Conservation (phyloP, 148 eudicot genomes). For the Vaccinium macrocarpon region DNA sequence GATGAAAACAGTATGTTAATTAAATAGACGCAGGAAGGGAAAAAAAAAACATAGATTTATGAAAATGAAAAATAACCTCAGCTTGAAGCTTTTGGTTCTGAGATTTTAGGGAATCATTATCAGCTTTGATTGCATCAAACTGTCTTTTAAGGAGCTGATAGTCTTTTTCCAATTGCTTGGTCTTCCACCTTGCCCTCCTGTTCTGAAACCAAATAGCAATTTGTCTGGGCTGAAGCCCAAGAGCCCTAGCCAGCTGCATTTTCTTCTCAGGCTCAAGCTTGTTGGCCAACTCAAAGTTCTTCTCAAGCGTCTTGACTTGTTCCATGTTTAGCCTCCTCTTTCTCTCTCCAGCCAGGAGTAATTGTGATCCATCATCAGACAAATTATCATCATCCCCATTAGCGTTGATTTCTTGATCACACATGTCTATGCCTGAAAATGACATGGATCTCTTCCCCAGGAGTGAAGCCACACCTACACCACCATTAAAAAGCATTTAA, state of each 20-base stretch:
- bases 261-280: slow-evolving; percentile 97
- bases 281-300: slow-evolving; percentile 82
- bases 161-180: slow-evolving; percentile 93
- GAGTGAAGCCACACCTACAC: slow-evolving; percentile 53
- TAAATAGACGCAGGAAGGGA: not conserved
- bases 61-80: slow-evolving; percentile 41
- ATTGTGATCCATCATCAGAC: slow-evolving; percentile 84
- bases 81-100: slow-evolving; percentile 82
- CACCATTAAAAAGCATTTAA: not conserved
- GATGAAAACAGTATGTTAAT: not conserved
- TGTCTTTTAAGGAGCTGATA: slow-evolving; percentile 78
- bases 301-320: slow-evolving; percentile 91
- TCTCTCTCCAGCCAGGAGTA: slow-evolving; percentile 44
- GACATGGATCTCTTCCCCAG: slow-evolving; percentile 92
- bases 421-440: slow-evolving; percentile 57
- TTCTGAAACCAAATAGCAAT: slow-evolving; percentile 98
- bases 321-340: slow-evolving; percentile 90
- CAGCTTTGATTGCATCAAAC: slow-evolving; percentile 81
- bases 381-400: slow-evolving; percentile 61
- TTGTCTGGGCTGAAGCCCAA: slow-evolving; percentile 92
- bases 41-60: not conserved
- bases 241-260: slow-evolving; percentile 88
- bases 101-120: slow-evolving; percentile 72
- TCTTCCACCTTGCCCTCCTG: slow-evolving; percentile 94
- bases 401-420: slow-evolving; percentile 22